Base-by-base conservation (phyloP, 371 early-diverging fungal genomes). In the Lichtheimia corymbifera region DNA sequence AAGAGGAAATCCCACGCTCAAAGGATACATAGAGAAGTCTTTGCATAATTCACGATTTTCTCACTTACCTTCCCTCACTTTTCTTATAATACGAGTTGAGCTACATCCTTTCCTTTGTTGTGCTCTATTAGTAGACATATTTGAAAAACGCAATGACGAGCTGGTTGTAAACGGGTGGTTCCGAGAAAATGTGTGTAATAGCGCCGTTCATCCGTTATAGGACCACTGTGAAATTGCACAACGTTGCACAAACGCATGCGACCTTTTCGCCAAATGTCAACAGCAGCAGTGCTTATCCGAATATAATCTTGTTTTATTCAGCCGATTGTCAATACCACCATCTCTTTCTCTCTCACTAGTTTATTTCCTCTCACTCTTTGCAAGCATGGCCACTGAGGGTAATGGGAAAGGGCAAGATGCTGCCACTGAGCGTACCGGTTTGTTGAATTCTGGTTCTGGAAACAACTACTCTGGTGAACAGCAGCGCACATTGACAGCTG, bases 361-460 rank as follows among this genome's bases (percentile, higher is more conserved):
- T 7, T 0, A 49, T 49, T 47, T 49, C 2, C 22, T 53, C 28
- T 13, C 15, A 42, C 53, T 40, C 47, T 15, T 42, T 43, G 14
- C 17, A 28, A 45, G 0, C 6, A 58, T 64, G 53, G 47, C 43
- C 3, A 45, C 42, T 4, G 59, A 59, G 13, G 54, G 53, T 14
- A 40, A 35, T n/a, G 51, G 54, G 5, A 53, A 61, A 7, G 20
- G 42, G 3, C 40, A 50, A 6, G 20, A 52, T 15, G 42, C 57
- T 15, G 42, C 57, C 43, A 56, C 57, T 25, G 57, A 56, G 17
- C 57, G 57, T 7, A 56, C 57, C 11, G 57, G 57, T 12, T 45
- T 56, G 57, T 42, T 56, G 25, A 25, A 24, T 41, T 22, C 27
- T 55, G 55, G 55, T 42, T 13, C 27, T 12, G 55, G 55, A n/a